A percentile compares a stretch with the other conserved stretches of the same genome.
phyloP scores from a whole-genome alignment of 495 filamentous ascomycete genomes.

The Penicillium arizonense region DNA sequence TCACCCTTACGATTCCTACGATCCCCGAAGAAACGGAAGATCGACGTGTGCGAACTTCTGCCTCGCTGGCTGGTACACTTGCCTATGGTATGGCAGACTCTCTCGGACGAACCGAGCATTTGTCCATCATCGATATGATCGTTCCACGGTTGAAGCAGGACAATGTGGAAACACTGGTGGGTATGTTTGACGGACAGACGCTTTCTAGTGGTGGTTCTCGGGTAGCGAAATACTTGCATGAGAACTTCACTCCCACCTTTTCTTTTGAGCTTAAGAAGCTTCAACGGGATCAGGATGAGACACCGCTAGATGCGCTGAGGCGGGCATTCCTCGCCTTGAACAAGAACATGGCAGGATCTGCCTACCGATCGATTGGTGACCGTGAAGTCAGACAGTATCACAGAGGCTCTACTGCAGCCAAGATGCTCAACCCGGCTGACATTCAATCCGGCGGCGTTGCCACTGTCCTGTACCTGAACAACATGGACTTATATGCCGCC shows the following conservation, averaged over 20 bases:
- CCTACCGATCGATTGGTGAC: slow-evolving; percentile 77
- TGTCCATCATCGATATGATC: slow-evolving; percentile 97
- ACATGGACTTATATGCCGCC: slow-evolving; percentile 87
- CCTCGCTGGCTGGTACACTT: slow-evolving; percentile 80
- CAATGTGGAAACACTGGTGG: slow-evolving; percentile 84
- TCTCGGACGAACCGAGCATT: slow-evolving; percentile 87
- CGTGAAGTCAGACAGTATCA: slow-evolving; percentile 60
- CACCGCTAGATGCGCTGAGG: slow-evolving; percentile 76
- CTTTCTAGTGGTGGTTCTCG: slow-evolving; percentile 85
- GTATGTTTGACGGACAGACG: slow-evolving; percentile 91
- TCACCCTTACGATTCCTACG: slow-evolving; percentile 87
- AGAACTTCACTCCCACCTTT: slow-evolving; percentile 86
- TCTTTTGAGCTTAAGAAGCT: slow-evolving; percentile 72
- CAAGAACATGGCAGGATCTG: slow-evolving; percentile 86
- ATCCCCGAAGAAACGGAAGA: slow-evolving; percentile 95
- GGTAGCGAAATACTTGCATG: slow-evolving; percentile 93
- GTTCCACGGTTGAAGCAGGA: slow-evolving; percentile 90
- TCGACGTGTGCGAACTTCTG: slow-evolving; percentile 92
- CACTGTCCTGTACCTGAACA: slow-evolving; percentile 84
- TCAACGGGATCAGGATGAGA: slow-evolving; percentile 54
- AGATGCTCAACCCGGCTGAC: slow-evolving; percentile 80
- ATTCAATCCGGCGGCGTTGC: slow-evolving; percentile 86
- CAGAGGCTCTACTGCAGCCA: slow-evolving; percentile 66
- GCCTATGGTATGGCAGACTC: slow-evolving; percentile 98
- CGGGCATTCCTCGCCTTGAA: slow-evolving; percentile 87